phyloP scores from a whole-genome alignment of 768 basidiomycete species.

The Tricholoma hemisulphureum region DNA sequence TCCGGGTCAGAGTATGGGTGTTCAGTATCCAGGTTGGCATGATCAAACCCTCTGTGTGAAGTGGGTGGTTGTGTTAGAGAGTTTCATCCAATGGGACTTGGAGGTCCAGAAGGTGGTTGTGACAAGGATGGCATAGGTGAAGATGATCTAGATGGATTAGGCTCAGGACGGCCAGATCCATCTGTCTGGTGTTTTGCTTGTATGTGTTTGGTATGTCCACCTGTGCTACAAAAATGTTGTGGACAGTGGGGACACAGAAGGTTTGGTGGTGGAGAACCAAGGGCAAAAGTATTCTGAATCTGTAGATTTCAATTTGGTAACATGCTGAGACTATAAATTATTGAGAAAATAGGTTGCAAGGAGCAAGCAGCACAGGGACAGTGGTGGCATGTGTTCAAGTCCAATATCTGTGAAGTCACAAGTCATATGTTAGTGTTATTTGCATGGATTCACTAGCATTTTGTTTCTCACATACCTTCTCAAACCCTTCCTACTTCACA shows the following conservation, averaged over 20 bases:
- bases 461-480: not conserved
- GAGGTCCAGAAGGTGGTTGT: not conserved
- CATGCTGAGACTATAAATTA: not conserved
- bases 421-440: not conserved
- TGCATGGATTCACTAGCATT: not conserved
- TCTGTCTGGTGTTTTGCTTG: no score
- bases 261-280: not conserved
- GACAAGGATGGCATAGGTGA: not conserved
- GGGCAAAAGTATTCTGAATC: not conserved
- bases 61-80: not conserved
- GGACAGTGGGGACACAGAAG: not conserved
- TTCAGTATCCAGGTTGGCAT: not conserved
- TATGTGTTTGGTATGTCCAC: no score
- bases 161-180: no score
- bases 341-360: no score
- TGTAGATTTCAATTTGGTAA: not conserved
- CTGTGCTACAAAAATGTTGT: not conserved
- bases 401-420: not conserved
- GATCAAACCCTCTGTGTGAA: not conserved
- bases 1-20: not conserved
- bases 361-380: no score
- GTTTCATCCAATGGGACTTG: not conserved
- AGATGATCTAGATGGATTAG: no score
- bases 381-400: no score
- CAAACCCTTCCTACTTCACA: not conserved